These are phyloP conservation scores for Herpetomonas samuelpessoai DNA, from an alignment of 208 protist genomes.

Conservation along the genomic window DNA sequence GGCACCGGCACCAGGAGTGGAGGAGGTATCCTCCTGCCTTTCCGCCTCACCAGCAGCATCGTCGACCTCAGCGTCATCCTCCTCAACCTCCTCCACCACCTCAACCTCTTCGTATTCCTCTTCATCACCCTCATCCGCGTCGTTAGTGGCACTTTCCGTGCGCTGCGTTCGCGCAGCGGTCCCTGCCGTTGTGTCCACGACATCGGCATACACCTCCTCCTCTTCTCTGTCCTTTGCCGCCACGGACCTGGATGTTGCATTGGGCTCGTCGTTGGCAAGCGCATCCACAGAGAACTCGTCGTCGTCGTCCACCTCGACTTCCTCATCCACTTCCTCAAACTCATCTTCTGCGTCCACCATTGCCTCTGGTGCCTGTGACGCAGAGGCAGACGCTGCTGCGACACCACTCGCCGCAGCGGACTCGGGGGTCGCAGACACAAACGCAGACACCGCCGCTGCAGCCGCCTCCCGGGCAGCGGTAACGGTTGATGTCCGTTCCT, in stretches of 20 bases:
- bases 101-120: slow-evolving; percentile 25
- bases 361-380: not conserved
- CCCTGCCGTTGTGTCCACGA: slow-evolving; percentile 1
- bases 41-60: slow-evolving; percentile 6
- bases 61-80: slow-evolving; percentile 13
- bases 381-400: not conserved
- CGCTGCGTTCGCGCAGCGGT: not conserved
- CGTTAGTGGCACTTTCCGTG: slow-evolving; percentile 3
- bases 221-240: no score
- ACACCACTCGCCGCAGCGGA: not conserved
- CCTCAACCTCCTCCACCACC: slow-evolving; percentile 19
- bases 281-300: slow-evolving; percentile 15
- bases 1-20: not conserved
- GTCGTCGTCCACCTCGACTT: slow-evolving; percentile 11
- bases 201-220: no score
- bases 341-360: not conserved
- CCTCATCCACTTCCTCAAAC: slow-evolving; percentile 5
- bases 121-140: slow-evolving; percentile 9
- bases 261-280: no score
- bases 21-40: slow-evolving; percentile 7
- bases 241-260: no score
- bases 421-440: not conserved
- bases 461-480: not conserved
- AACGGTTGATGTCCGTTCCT: no score
- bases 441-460: not conserved